phyloP scores from a whole-genome alignment of 345 rosid species.

The Bretschneidera sinensis region DNA sequence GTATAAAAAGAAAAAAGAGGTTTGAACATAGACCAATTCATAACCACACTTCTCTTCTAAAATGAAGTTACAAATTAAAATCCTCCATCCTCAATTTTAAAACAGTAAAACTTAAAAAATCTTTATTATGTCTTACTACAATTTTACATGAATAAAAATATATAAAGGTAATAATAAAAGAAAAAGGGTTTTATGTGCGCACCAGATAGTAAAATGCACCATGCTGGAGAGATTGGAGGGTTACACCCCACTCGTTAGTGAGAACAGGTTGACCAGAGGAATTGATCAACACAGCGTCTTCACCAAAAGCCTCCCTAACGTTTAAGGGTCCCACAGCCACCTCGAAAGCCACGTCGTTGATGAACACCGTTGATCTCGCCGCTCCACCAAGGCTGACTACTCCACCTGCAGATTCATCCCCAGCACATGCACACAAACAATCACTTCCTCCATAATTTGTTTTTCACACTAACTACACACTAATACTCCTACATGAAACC shows the following conservation, averaged over 20 bases:
- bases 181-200: background rate
- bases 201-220: conserved; percentile 79
- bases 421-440: conserved; percentile 26
- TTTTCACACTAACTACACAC: too few species aligned
- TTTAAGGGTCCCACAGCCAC: conserved; percentile 66
- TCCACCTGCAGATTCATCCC: conserved; percentile 16
- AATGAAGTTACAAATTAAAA: too few species aligned
- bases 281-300: conserved; percentile 62
- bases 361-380: conserved; percentile 56
- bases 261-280: conserved; percentile 77
- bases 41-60: too few species aligned
- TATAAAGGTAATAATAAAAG: too few species aligned
- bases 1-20: too few species aligned
- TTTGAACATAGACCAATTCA: too few species aligned
- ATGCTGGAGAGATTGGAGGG: conserved; percentile 76
- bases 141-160: too few species aligned
- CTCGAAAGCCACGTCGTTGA: conserved; percentile 87
- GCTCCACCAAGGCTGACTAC: conserved; percentile 12
- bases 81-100: too few species aligned
- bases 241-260: conserved; percentile 78
- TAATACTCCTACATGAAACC: background rate
- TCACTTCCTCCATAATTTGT: background rate
- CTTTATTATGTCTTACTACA: background rate
- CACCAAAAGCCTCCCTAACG: conserved; percentile 86
- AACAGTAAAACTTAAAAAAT: too few species aligned